phyloP scores from a whole-genome alignment of 2,329 filamentous ascomycete species.

The Ophiostoma quercus region DNA sequence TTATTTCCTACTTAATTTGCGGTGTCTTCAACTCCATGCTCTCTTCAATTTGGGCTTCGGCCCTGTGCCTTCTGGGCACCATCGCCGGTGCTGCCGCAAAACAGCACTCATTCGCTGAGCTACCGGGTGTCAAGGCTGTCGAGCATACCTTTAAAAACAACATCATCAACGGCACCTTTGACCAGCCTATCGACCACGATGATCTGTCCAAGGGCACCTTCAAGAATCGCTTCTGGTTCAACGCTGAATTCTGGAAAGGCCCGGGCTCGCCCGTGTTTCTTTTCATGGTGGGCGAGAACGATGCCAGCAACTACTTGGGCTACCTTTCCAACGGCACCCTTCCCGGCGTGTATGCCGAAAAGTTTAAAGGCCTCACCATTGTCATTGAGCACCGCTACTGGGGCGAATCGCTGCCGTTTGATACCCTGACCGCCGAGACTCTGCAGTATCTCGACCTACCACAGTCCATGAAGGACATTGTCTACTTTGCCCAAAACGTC shows the following conservation, averaged over 20 bases:
- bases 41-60: conserved; percentile 20
- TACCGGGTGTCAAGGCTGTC: neutral
- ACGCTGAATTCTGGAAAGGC: conserved; percentile 37
- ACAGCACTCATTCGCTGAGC: neutral
- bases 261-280: conserved; percentile 39
- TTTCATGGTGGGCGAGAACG: conserved; percentile 37
- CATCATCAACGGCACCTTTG: conserved; percentile 30
- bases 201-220: conserved; percentile 40
- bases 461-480: conserved; percentile 40
- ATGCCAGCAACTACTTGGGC: conserved; percentile 24
- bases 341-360: conserved; percentile 37
- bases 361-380: conserved; percentile 38
- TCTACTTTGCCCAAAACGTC: conserved; percentile 41
- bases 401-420: conserved; percentile 39
- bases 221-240: conserved; percentile 40
- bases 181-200: conserved; percentile 41
- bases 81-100: neutral
- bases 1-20: neutral
- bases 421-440: conserved; percentile 36
- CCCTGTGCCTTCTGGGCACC: conserved; percentile 19
- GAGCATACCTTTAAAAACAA: neutral
- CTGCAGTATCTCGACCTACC: conserved; percentile 39
- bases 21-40: conserved; percentile 17
- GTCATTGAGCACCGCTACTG: conserved; percentile 43
- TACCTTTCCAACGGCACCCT: conserved; percentile 35